Evolutionary conservation across 192 early-diverging fungal species (phyloP).

Genomic region (Cetraspora pellucida): DNA sequence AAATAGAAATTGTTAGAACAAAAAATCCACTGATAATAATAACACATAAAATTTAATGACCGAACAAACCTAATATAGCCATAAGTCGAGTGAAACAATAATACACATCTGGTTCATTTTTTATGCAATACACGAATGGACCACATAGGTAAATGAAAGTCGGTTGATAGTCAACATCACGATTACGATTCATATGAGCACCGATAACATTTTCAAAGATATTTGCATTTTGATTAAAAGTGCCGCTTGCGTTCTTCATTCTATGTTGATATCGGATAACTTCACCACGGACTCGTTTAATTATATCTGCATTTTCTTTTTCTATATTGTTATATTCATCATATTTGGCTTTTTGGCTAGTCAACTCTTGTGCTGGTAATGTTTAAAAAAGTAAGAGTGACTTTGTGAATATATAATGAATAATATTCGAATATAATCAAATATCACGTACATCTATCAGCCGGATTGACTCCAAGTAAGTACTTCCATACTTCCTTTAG

Average conservation of each 20-base stretch:
- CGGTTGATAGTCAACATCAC: conserved; percentile 75
- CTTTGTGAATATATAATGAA: not conserved
- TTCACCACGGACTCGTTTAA: conserved; percentile 82
- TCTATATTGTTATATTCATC: conserved; percentile 53
- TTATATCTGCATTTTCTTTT: conserved; percentile 64
- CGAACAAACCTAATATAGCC: conserved; percentile 60
- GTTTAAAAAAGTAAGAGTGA: not conserved
- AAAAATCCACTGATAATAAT: not conserved
- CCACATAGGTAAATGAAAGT: conserved; percentile 77
- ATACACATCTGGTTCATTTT: conserved; percentile 77
- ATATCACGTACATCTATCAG: conserved; percentile 70
- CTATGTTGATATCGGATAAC: conserved; percentile 65
- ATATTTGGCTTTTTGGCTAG: conserved; percentile 53
- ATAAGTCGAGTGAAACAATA: conserved; percentile 82
- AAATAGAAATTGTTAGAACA: not conserved
- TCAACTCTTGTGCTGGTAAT: conserved; percentile 65
- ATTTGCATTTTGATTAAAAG: conserved; percentile 49
- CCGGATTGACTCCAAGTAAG: conserved; percentile 77
- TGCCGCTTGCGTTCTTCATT: conserved; percentile 34
- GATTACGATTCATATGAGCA: conserved; percentile 80
- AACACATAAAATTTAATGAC: not conserved
- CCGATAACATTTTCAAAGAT: conserved; percentile 87
- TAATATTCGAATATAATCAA: not conserved
- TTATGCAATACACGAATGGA: conserved; percentile 77
- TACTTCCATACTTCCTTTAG: conserved; percentile 84